Evolutionary conservation across 768 basidiomycete genomes (phyloP).

Genomic region (Boletus rufocinnamomeus): DNA sequence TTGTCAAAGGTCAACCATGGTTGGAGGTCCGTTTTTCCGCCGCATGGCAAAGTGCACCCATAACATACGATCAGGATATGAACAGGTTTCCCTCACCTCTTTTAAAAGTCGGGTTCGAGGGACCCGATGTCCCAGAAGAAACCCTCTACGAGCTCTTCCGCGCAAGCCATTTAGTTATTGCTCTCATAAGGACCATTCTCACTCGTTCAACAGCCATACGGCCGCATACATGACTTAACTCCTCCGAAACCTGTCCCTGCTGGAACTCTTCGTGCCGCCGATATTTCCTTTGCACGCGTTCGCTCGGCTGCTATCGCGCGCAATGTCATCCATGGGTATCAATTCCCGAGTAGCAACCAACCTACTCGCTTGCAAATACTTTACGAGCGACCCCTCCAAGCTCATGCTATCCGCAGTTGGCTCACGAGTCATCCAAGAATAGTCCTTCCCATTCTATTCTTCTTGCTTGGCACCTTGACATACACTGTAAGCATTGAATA

Average conservation of each 20-base stretch:
- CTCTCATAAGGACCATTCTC: background rate
- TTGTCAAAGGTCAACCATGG: constrained; percentile 81
- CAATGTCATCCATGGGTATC: constrained; percentile 73
- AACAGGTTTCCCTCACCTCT: constrained; percentile 73
- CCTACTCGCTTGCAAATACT: constrained; percentile 51
- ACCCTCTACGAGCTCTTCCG: constrained; percentile 74
- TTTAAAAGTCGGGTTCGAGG: constrained; percentile 82
- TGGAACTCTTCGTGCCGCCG: constrained; percentile 66
- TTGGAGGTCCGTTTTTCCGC: constrained; percentile 56
- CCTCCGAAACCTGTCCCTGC: constrained; percentile 61
- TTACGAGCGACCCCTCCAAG: constrained; percentile 67
- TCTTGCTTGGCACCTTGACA: constrained; percentile 86
- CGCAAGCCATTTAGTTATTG: constrained; percentile 44
- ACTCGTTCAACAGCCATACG: constrained; percentile 63
- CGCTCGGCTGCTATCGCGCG: constrained; percentile 79
- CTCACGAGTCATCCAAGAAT: constrained; percentile 85
- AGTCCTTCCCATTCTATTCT: constrained; percentile 75
- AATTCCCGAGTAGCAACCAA: constrained; percentile 33
- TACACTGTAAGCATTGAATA: constrained; percentile 66
- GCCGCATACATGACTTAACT: constrained; percentile 69
- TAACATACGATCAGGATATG: constrained; percentile 64
- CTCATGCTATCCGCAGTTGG: constrained; percentile 74
- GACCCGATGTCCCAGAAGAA: constrained; percentile 84
- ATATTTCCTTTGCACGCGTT: constrained; percentile 59
- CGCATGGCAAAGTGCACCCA: background rate